These are phyloP conservation scores for Vitis riparia DNA, from an alignment of 164 flowering plant genomes.

Conservation along the genomic window DNA sequence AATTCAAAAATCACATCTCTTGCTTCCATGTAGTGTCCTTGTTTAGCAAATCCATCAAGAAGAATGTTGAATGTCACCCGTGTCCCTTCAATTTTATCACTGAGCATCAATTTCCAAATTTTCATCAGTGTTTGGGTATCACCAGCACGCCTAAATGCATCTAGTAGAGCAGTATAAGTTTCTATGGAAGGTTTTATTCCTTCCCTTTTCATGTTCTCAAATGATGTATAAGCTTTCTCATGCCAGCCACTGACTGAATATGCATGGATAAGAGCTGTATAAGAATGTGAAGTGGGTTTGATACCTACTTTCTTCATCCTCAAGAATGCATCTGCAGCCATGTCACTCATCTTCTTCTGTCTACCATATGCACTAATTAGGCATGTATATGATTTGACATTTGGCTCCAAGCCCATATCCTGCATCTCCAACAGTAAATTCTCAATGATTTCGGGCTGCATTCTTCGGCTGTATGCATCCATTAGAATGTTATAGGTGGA, in stretches of 20 bases:
- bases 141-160: slow-evolving; percentile 88
- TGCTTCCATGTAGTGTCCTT: slow-evolving; percentile 79
- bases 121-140: slow-evolving; percentile 63
- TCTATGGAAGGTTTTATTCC: slow-evolving; percentile 76
- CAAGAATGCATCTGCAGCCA: slow-evolving; percentile 86
- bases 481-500: slow-evolving; percentile 79
- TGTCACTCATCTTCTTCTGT: slow-evolving; percentile 80
- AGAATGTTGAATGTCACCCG: slow-evolving; percentile 79
- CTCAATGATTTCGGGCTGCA: slow-evolving; percentile 86
- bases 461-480: slow-evolving; percentile 87
- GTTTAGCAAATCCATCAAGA: slow-evolving; percentile 90
- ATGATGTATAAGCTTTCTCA: slow-evolving; percentile 70
- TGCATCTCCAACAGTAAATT: slow-evolving; percentile 75
- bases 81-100: slow-evolving; percentile 69
- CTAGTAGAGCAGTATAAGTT: slow-evolving; percentile 85
- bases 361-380: slow-evolving; percentile 89
- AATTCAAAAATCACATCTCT: slow-evolving; percentile 84
- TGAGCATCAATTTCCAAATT: slow-evolving; percentile 80
- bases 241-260: slow-evolving; percentile 84
- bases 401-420: slow-evolving; percentile 64
- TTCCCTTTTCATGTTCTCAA: slow-evolving; percentile 72
- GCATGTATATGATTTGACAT: slow-evolving; percentile 80
- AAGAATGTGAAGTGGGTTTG: slow-evolving; percentile 76
- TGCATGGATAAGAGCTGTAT: slow-evolving; percentile 89
- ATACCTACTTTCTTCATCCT: slow-evolving; percentile 82